Base-by-base conservation (phyloP, 306 rosid genomes). In the Lathyrus sativus region DNA sequence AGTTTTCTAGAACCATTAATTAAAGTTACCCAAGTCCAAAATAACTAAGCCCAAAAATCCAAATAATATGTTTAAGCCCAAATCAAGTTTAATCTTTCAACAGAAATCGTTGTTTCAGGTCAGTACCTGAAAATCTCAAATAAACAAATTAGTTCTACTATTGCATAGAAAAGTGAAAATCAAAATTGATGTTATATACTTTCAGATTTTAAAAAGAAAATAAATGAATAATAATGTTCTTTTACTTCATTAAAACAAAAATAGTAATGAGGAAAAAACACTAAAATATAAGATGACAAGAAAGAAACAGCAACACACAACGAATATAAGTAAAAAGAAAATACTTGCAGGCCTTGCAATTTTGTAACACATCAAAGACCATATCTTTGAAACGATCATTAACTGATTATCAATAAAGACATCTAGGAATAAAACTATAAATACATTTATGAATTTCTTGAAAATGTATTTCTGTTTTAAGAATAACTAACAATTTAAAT, bases 21-120 rank as follows among this genome's bases (percentile, higher is more conserved):
- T n/a, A n/a, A n/a, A n/a, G n/a, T n/a, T n/a, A n/a, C n/a, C n/a
- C n/a, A n/a, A n/a, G n/a, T n/a, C n/a, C n/a, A n/a, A n/a, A n/a
- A n/a, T n/a, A n/a, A n/a, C n/a, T n/a, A n/a, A n/a, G n/a, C n/a
- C n/a, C n/a, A n/a, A n/a, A n/a, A n/a, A n/a, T n/a, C n/a, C n/a
- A n/a, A n/a, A n/a, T n/a, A n/a, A n/a, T n/a, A n/a, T n/a, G n/a
- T n/a, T n/a, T n/a, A n/a, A n/a, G n/a, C n/a, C n/a, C n/a, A n/a
- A n/a, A n/a, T n/a, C n/a, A n/a, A n/a, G n/a, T n/a, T n/a, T n/a
- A n/a, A n/a, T n/a, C n/a, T n/a, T n/a, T n/a, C n/a, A n/a, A n/a
- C n/a, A n/a, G n/a, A n/a, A n/a, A 92, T 61, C 91, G 83, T 66
- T 76, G 87, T 14, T 80, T 86, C 85, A 92, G 84, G 75, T 88